phyloP scores from a whole-genome alignment of 116 monocot genomes.

The Iris pallida region DNA sequence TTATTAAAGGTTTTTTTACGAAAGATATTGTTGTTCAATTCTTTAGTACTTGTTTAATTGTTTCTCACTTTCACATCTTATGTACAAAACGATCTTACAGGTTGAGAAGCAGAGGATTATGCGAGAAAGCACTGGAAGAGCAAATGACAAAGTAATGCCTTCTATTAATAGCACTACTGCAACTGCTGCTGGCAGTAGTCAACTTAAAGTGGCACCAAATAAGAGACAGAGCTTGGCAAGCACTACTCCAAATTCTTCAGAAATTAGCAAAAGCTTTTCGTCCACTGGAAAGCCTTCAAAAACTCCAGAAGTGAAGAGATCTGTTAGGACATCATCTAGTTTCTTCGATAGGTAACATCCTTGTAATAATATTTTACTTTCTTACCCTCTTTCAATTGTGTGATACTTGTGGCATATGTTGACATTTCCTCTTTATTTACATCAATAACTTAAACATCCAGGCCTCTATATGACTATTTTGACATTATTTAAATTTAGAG shows the following conservation, averaged over 20 bases:
- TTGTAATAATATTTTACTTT: background rate
- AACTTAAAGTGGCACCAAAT: conserved; percentile 8
- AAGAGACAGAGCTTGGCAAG: conserved; percentile 6
- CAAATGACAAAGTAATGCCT: conserved; percentile 7
- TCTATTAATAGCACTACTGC: background rate
- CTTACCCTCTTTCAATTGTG: no score
- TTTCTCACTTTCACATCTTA: background rate
- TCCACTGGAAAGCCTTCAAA: conserved; percentile 15
- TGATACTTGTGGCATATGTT: no score
- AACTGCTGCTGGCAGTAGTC: conserved; percentile 6
- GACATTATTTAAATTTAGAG: no score
- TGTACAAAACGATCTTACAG: conserved; percentile 42
- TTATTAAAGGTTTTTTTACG: no score
- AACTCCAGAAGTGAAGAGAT: conserved; percentile 20
- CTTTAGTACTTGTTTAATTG: background rate
- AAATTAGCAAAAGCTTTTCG: conserved; percentile 9
- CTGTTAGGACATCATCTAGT: conserved; percentile 19
- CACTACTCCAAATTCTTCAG: conserved; percentile 6
- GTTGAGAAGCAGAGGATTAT: conserved; percentile 76
- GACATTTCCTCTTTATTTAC: no score
- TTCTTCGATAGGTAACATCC: conserved; percentile 84
- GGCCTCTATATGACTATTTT: no score
- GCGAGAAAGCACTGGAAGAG: conserved; percentile 37
- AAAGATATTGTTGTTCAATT: background rate
- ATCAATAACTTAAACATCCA: no score